Evolutionary conservation across 345 rosid species (phyloP).

Genomic region (Arabis hirsuta): DNA sequence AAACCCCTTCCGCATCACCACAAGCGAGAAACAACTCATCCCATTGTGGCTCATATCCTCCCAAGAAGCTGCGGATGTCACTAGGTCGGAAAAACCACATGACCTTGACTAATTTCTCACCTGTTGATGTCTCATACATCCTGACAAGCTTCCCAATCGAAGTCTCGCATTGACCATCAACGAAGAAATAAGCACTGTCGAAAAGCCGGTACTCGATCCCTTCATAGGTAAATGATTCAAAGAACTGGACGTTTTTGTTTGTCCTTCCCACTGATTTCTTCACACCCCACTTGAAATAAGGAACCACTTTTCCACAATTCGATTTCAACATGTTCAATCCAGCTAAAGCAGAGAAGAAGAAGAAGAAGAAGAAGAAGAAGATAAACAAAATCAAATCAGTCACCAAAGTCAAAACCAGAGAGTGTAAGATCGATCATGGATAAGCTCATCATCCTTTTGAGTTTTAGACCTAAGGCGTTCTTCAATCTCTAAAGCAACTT

Average conservation of each 20-base stretch:
- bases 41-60: slow-evolving; percentile 52
- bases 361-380: neutral
- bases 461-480: neutral
- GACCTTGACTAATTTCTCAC: slow-evolving; percentile 52
- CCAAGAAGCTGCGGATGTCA: slow-evolving; percentile 49
- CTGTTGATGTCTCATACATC: slow-evolving; percentile 50
- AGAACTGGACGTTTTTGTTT: slow-evolving; percentile 38
- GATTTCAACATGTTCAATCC: slow-evolving; percentile 38
- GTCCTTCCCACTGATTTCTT: slow-evolving; percentile 33
- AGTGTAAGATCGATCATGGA: slow-evolving; percentile 19
- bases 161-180: slow-evolving; percentile 40
- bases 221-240: slow-evolving; percentile 48
- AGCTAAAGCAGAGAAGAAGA: slow-evolving; percentile 8
- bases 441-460: slow-evolving; percentile 5
- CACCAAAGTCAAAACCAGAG: neutral
- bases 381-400: neutral
- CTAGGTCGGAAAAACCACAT: slow-evolving; percentile 64
- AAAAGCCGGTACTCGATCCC: slow-evolving; percentile 52
- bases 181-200: slow-evolving; percentile 49
- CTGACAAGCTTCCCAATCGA: slow-evolving; percentile 56
- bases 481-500: slow-evolving; percentile 1
- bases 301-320: slow-evolving; percentile 5
- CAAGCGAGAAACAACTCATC: slow-evolving; percentile 68
- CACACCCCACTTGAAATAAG: slow-evolving; percentile 52
- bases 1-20: slow-evolving; percentile 57